These are phyloP conservation scores for Blastobotrys elegans DNA, from an alignment of 1,139 yeast species.

Conservation along the genomic window DNA sequence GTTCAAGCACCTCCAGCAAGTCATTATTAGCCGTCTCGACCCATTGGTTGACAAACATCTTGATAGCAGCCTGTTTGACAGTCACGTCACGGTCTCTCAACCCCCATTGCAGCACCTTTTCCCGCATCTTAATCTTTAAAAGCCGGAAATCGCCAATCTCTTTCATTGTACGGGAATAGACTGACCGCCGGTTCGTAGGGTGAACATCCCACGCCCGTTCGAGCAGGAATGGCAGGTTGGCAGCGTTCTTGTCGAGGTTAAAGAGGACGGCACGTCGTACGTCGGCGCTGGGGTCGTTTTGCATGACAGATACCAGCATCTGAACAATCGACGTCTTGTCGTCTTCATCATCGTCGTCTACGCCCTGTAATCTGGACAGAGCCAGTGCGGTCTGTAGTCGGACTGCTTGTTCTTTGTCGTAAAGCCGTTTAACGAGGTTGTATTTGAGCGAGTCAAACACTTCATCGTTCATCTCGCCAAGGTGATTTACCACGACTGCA, in stretches of 20 bases:
- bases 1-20: slow-evolving; percentile 63
- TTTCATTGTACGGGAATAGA: slow-evolving; percentile 64
- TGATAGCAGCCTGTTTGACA: slow-evolving; percentile 68
- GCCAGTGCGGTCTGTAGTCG: slow-evolving; percentile 81
- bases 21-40: slow-evolving; percentile 63
- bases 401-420: slow-evolving; percentile 75
- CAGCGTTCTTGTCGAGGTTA: slow-evolving; percentile 53
- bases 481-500: slow-evolving; percentile 64
- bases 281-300: slow-evolving; percentile 80
- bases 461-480: slow-evolving; percentile 74
- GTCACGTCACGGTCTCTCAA: slow-evolving; percentile 74
- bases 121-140: slow-evolving; percentile 57
- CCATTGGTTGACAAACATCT: slow-evolving; percentile 72
- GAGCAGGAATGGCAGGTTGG: slow-evolving; percentile 55
- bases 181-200: slow-evolving; percentile 62
- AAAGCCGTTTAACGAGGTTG: slow-evolving; percentile 57
- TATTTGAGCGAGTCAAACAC: slow-evolving; percentile 59
- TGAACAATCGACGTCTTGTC: slow-evolving; percentile 35
- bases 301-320: slow-evolving; percentile 51
- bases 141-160: slow-evolving; percentile 64
- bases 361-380: slow-evolving; percentile 69
- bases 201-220: slow-evolving; percentile 83
- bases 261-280: slow-evolving; percentile 81
- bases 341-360: slow-evolving; percentile 44
- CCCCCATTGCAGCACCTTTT: slow-evolving; percentile 74